Evolutionary conservation across 768 basidiomycete genomes (phyloP).

Genomic region (Boletellus emodensis): DNA sequence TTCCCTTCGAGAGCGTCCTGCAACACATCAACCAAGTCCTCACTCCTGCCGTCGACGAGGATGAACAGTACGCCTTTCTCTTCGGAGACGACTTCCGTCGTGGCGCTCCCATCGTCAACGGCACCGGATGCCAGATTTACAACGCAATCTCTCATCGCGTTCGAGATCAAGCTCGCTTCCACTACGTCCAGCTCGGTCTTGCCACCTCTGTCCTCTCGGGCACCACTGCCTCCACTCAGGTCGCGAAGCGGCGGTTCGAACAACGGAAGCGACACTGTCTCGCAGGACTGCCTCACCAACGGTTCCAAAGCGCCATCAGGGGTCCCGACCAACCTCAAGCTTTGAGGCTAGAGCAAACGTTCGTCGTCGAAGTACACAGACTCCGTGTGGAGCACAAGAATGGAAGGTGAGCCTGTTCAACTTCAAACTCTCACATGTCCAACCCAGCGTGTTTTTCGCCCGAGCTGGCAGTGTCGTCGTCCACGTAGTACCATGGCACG

Average conservation of each 20-base stretch:
- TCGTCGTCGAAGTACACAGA: neutral
- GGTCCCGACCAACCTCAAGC: conserved; percentile 2
- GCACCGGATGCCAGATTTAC: neutral
- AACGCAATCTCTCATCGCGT: conserved; percentile 1
- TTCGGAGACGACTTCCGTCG: too few relatives aligned
- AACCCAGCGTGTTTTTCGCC: too few relatives aligned
- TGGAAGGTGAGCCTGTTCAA: neutral
- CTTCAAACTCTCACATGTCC: too few relatives aligned
- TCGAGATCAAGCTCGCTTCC: neutral
- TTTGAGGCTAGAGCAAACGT: neutral
- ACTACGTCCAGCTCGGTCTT: conserved; percentile 5
- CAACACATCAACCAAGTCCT: neutral
- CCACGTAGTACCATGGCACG: too few relatives aligned
- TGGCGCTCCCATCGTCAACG: neutral
- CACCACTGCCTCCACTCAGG: neutral
- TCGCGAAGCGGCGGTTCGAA: neutral
- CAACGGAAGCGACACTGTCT: neutral
- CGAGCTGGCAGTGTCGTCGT: too few relatives aligned
- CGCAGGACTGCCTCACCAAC: neutral
- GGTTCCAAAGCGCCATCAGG: neutral
- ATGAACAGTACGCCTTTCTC: too few relatives aligned
- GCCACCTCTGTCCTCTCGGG: conserved; percentile 2
- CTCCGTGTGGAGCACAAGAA: neutral
- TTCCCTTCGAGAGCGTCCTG: neutral
- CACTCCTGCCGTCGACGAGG: neutral